phyloP scores from a whole-genome alignment of 495 filamentous ascomycete genomes.

The Neurospora pannonica region DNA sequence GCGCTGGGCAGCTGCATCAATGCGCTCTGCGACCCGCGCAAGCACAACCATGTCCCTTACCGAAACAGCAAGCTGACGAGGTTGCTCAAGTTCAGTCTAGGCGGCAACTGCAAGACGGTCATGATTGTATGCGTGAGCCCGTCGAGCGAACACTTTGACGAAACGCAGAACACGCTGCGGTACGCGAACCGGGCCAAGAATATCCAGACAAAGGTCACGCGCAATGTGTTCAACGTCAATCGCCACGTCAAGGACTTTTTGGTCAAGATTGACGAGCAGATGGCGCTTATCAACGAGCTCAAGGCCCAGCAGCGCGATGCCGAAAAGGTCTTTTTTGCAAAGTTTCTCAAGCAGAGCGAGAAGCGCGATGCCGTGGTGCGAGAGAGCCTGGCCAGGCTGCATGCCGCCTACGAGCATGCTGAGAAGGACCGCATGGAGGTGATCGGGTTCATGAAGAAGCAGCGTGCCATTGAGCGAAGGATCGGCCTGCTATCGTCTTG shows the following conservation, averaged over 20 bases:
- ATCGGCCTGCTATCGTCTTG: slow-evolving; percentile 78
- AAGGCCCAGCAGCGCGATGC: slow-evolving; percentile 84
- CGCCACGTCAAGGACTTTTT: slow-evolving; percentile 97
- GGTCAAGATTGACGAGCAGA: slow-evolving; percentile 95
- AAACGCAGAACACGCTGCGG: slow-evolving; percentile 95
- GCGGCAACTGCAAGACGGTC: slow-evolving; percentile 96
- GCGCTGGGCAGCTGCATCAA: slow-evolving; percentile 98
- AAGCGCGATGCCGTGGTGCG: slow-evolving; percentile 71
- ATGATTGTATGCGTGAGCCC: slow-evolving; percentile 99
- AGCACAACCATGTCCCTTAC: slow-evolving; percentile 92
- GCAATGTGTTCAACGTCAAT: slow-evolving; percentile 98
- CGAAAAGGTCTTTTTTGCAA: slow-evolving; percentile 77
- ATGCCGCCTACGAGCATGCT: slow-evolving; percentile 76
- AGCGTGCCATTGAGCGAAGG: slow-evolving; percentile 73
- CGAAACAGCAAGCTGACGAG: slow-evolving; percentile 96
- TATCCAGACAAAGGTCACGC: slow-evolving; percentile 97
- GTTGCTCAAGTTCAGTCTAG: slow-evolving; percentile 91
- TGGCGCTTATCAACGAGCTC: slow-evolving; percentile 85
- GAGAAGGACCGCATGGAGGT: slow-evolving; percentile 70
- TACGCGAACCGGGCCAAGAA: slow-evolving; percentile 99
- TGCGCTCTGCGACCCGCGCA: slow-evolving; percentile 87
- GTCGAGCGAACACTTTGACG: slow-evolving; percentile 93
- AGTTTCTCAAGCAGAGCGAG: slow-evolving; percentile 79
- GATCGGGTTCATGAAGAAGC: slow-evolving; percentile 67
- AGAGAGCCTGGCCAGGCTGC: slow-evolving; percentile 74